These are phyloP conservation scores for Platanthera guangdongensis DNA, from an alignment of 106 monocot species.

Conservation along the genomic window DNA sequence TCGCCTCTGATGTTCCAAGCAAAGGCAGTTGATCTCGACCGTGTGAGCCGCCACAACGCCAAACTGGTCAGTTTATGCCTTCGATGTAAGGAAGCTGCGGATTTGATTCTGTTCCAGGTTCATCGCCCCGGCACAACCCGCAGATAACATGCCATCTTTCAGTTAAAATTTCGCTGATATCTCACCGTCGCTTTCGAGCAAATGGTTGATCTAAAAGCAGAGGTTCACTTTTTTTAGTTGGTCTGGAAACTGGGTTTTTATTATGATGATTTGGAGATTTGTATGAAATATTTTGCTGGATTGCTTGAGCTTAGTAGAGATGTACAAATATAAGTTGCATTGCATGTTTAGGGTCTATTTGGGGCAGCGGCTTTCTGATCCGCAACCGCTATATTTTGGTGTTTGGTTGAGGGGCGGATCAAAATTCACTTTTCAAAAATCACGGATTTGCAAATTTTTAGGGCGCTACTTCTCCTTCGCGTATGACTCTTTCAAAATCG, in stretches of 20 bases:
- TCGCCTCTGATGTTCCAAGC: constrained; percentile 9
- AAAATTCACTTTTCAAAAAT: too few relatives aligned
- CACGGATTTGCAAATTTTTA: too few relatives aligned
- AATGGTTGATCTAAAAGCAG: neutral
- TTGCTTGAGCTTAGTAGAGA: too few relatives aligned
- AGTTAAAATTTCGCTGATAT: neutral
- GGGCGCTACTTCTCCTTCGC: too few relatives aligned
- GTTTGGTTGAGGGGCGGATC: too few relatives aligned
- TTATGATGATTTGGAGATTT: too few relatives aligned
- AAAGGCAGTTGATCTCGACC: neutral
- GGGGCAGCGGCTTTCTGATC: too few relatives aligned
- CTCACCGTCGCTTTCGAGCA: neutral
- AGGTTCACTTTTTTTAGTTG: neutral
- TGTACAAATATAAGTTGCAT: too few relatives aligned
- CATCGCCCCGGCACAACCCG: neutral
- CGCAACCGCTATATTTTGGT: too few relatives aligned
- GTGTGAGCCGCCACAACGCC: neutral
- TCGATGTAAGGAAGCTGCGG: neutral
- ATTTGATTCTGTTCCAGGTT: neutral
- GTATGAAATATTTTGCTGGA: too few relatives aligned
- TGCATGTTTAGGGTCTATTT: too few relatives aligned
- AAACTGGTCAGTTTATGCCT: neutral
- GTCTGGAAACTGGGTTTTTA: neutral
- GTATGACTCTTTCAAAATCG: too few relatives aligned
- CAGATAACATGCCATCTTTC: neutral